Conservation (phyloP, 1,284 basidiomycete species). For the Microstroma glucosiphilum region DNA sequence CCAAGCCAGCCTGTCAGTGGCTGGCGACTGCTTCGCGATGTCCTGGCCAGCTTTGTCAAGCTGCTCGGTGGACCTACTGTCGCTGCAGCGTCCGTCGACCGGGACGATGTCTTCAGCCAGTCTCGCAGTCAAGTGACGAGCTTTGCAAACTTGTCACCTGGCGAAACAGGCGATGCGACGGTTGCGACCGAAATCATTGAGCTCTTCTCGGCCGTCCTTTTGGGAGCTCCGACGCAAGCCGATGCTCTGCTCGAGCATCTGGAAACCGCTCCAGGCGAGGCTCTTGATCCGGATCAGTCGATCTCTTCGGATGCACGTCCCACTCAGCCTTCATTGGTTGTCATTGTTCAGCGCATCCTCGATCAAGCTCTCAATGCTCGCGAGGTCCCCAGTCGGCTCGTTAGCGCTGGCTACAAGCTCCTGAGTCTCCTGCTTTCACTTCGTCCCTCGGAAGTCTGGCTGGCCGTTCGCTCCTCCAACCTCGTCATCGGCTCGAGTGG, state of each 20-base stretch:
- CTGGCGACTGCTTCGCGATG: slow-evolving; percentile 72
- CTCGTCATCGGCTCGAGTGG: slow-evolving; percentile 62
- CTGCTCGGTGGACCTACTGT: slow-evolving; percentile 6
- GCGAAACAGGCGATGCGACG: slow-evolving; percentile 44
- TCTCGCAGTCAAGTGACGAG: background rate
- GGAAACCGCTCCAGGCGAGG: slow-evolving; percentile 32
- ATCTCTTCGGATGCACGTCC: background rate
- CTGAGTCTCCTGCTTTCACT: slow-evolving; percentile 69
- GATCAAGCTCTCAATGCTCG: slow-evolving; percentile 66
- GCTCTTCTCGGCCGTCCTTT: slow-evolving; percentile 68
- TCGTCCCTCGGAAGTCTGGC: slow-evolving; percentile 73
- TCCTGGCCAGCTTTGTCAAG: slow-evolving; percentile 62
- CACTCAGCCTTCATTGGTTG: slow-evolving; percentile 61
- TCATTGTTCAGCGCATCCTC: slow-evolving; percentile 73
- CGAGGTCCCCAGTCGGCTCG: slow-evolving; percentile 60
- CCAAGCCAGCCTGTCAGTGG: slow-evolving; percentile 64
- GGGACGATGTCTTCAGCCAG: slow-evolving; percentile 10
- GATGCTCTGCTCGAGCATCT: slow-evolving; percentile 64
- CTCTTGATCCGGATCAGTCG: background rate
- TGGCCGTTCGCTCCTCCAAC: slow-evolving; percentile 71
- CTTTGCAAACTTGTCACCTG: slow-evolving; percentile 12
- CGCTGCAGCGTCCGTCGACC: background rate
- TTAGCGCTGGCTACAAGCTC: slow-evolving; percentile 71
- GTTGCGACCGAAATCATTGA: slow-evolving; percentile 70
- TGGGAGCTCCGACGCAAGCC: slow-evolving; percentile 63